A percentile compares a stretch with the other conserved stretches of the same genome.
Conservation (phyloP, 1,139 yeast species). For the Blastobotrys serpentis region DNA sequence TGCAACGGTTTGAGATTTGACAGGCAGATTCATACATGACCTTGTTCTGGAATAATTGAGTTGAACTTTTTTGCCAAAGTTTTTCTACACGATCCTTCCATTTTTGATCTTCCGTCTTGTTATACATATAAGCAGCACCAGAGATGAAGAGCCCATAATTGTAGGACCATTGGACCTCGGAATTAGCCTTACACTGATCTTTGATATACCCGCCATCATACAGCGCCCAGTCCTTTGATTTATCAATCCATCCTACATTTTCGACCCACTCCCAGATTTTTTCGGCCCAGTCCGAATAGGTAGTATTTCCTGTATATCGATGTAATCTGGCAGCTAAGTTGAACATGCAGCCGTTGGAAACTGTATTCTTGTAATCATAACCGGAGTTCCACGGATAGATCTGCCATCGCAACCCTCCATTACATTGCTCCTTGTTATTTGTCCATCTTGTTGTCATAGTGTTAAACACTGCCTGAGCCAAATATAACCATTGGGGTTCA, state of each 20-base stretch:
- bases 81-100: constrained; percentile 59
- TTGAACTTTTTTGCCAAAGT: constrained; percentile 47
- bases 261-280: constrained; percentile 80
- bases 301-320: constrained; percentile 66
- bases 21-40: constrained; percentile 83
- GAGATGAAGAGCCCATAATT: constrained; percentile 78
- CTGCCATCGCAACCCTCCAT: constrained; percentile 96
- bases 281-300: constrained; percentile 80
- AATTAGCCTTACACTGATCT: constrained; percentile 60
- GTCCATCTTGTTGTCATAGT: constrained; percentile 94
- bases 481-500: constrained; percentile 64
- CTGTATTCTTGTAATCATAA: constrained; percentile 86
- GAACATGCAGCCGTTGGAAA: constrained; percentile 87
- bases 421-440: constrained; percentile 49
- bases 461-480: constrained; percentile 81
- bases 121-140: constrained; percentile 82
- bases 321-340: constrained; percentile 85
- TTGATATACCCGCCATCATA: constrained; percentile 75
- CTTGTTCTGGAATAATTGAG: constrained; percentile 57
- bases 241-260: constrained; percentile 52
- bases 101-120: constrained; percentile 60
- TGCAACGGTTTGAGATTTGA: constrained; percentile 59
- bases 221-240: constrained; percentile 34
- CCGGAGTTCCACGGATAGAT: constrained; percentile 94
- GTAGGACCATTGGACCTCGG: constrained; percentile 78